A percentile compares a stretch with the other conserved stretches of the same genome.
Evolutionary conservation across 768 basidiomycete genomes (phyloP).

Genomic region (Amylocystis lapponica): DNA sequence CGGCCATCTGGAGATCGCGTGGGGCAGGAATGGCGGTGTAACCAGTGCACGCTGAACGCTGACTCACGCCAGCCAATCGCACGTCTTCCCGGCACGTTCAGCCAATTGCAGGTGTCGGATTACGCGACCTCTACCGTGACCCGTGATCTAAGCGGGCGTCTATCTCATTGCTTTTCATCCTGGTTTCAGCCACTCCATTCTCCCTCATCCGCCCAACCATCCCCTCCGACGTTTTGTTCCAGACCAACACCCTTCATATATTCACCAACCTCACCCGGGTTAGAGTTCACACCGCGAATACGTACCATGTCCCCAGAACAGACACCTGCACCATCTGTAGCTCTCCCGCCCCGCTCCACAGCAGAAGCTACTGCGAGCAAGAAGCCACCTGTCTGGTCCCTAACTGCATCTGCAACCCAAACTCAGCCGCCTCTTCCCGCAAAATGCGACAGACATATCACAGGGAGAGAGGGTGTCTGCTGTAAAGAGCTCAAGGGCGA

Average conservation of each 20-base stretch:
- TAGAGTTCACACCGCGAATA: no score
- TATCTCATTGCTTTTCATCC: background rate
- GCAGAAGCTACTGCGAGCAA: slow-evolving; percentile 11
- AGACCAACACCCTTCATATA: no score
- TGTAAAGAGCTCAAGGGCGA: slow-evolving; percentile 83
- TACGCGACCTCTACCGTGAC: no score
- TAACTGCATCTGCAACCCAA: slow-evolving; percentile 37
- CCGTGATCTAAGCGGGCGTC: background rate
- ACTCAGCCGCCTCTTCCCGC: slow-evolving; percentile 41
- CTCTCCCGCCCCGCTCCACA: slow-evolving; percentile 12
- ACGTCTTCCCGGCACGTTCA: background rate
- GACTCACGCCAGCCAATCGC: background rate
- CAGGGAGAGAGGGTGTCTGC: slow-evolving; percentile 60
- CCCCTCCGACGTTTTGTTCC: background rate
- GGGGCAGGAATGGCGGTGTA: background rate
- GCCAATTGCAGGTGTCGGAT: background rate
- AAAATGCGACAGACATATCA: slow-evolving; percentile 52
- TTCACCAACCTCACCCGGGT: background rate
- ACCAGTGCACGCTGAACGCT: background rate
- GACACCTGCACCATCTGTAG: slow-evolving; percentile 13
- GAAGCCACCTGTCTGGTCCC: slow-evolving; percentile 62
- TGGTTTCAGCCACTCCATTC: background rate
- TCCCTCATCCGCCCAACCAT: slow-evolving; percentile 1
- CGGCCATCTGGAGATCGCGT: no score
- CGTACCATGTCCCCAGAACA: slow-evolving; percentile 8